These are phyloP conservation scores for Mimosa pudica DNA, from an alignment of 306 rosid species.

Conservation along the genomic window DNA sequence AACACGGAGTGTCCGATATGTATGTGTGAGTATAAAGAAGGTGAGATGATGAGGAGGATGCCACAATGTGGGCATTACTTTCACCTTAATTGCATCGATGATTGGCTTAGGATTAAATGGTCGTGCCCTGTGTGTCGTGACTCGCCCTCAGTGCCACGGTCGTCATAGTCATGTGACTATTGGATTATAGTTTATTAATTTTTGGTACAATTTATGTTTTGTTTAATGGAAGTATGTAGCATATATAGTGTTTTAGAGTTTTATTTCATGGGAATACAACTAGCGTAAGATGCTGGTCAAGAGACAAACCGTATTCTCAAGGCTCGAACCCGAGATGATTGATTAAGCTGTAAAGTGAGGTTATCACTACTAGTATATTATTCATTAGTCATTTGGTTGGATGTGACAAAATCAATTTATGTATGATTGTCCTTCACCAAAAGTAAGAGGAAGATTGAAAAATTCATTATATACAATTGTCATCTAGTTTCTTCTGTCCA, in stretches of 20 bases:
- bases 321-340: too few relatives aligned
- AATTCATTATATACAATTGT: not conserved
- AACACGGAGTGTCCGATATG: not conserved
- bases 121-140: slow-evolving; percentile 16
- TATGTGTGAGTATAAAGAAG: not conserved
- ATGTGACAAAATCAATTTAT: not conserved
- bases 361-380: too few relatives aligned
- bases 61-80: slow-evolving; percentile 10
- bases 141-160: not conserved
- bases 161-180: not conserved
- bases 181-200: not conserved
- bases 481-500: too few relatives aligned
- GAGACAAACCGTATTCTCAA: too few relatives aligned
- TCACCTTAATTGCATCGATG: slow-evolving; percentile 11
- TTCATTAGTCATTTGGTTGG: not conserved
- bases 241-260: not conserved
- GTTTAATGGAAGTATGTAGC: not conserved
- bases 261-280: too few relatives aligned
- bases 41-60: slow-evolving; percentile 9
- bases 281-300: too few relatives aligned
- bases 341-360: too few relatives aligned
- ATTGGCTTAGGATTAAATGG: slow-evolving; percentile 10
- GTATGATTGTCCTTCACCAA: not conserved
- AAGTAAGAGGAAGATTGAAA: not conserved
- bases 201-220: not conserved